phyloP scores from a whole-genome alignment of 306 rosid species.

The Corylus heterophylla region DNA sequence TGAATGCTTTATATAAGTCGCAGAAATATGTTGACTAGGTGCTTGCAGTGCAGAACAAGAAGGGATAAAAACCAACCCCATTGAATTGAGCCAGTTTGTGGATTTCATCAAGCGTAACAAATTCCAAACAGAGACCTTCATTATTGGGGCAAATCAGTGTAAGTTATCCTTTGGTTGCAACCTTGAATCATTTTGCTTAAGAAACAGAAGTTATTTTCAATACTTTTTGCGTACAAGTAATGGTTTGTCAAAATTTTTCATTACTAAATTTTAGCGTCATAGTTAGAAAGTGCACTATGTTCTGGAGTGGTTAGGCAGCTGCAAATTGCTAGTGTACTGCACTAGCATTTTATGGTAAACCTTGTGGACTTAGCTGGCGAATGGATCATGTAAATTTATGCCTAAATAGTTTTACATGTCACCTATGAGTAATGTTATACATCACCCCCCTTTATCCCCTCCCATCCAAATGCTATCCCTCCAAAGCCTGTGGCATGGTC shows the following conservation, averaged over 20 bases:
- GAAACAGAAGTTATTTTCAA: not conserved
- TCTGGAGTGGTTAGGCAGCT: not conserved
- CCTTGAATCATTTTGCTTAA: not conserved
- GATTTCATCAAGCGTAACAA: conserved; percentile 52
- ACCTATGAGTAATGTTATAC: too few species aligned
- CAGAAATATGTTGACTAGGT: conserved; percentile 21
- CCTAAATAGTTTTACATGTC: not conserved
- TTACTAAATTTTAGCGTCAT: not conserved
- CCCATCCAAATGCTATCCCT: too few species aligned
- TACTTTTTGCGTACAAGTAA: not conserved
- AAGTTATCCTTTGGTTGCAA: conserved; percentile 27
- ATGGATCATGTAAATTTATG: not conserved
- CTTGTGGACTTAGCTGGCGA: not conserved
- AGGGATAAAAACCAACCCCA: conserved; percentile 53
- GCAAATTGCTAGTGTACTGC: not conserved
- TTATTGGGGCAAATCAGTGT: conserved; percentile 57
- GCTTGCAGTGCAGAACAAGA: conserved; percentile 65
- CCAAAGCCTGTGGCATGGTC: too few species aligned
- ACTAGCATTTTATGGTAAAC: not conserved
- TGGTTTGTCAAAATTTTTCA: not conserved
- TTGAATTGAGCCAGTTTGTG: conserved; percentile 45
- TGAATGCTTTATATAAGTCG: not conserved
- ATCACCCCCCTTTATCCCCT: too few species aligned
- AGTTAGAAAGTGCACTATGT: not conserved
- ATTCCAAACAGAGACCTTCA: conserved; percentile 58